Evolutionary conservation across 1,284 basidiomycete genomes (phyloP).

Genomic region (Coriolopsis trogii): DNA sequence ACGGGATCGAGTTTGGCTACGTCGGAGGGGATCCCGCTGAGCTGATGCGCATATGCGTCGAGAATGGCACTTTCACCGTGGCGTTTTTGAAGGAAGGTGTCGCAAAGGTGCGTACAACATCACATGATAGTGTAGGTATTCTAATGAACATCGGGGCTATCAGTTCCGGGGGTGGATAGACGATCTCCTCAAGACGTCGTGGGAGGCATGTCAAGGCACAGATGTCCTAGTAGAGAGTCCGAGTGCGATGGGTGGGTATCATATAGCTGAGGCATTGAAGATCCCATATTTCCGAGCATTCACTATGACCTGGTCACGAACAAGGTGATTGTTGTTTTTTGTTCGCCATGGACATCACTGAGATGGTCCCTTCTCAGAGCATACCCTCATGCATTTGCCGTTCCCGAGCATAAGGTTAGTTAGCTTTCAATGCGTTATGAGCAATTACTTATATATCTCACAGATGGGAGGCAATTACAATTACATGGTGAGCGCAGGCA

Average conservation of each 20-base stretch:
- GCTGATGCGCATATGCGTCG: constrained; percentile 92
- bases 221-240: constrained; percentile 95
- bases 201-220: constrained; percentile 93
- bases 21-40: constrained; percentile 98
- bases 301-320: constrained; percentile 85
- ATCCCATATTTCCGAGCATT: constrained; percentile 95
- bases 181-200: constrained; percentile 90
- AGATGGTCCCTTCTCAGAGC: no score
- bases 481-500: constrained; percentile 90
- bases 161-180: constrained; percentile 98
- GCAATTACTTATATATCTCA: constrained; percentile 28
- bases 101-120: constrained; percentile 61
- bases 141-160: constrained; percentile 3
- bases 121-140: neutral
- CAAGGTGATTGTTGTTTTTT: constrained; percentile 47
- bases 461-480: constrained; percentile 97
- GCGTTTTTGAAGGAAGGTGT: constrained; percentile 92
- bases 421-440: neutral
- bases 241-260: constrained; percentile 98
- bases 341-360: neutral
- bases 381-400: constrained; percentile 97
- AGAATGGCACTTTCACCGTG: constrained; percentile 96
- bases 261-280: constrained; percentile 91
- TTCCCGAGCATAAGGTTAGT: constrained; percentile 83
- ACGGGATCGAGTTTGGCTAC: constrained; percentile 91